A percentile compares a stretch with the other conserved stretches of the same genome.
Evolutionary conservation across 163 green algal species (phyloP).

Genomic region (Chlorella variabilis): DNA sequence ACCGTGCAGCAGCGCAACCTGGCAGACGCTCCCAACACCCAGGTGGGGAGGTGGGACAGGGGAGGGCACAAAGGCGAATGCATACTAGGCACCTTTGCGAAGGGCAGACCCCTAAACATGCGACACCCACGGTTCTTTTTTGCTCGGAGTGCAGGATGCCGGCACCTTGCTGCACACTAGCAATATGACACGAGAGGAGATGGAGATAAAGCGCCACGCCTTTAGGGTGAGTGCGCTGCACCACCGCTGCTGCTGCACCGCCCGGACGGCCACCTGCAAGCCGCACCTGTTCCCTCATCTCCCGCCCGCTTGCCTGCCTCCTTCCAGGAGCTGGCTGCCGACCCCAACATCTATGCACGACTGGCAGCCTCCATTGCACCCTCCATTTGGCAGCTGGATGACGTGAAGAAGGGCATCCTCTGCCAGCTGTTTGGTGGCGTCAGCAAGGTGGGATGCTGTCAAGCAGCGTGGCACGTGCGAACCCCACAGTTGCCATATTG

Average conservation of each 20-base stretch:
- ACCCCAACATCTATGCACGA: constrained; percentile 88
- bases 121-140: too few relatives aligned
- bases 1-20: constrained; percentile 10
- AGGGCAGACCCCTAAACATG: too few relatives aligned
- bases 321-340: constrained; percentile 51
- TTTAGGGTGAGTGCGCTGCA: constrained; percentile 23
- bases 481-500: too few relatives aligned
- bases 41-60: not conserved
- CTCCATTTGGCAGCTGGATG: constrained; percentile 97
- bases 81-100: too few relatives aligned
- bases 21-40: not conserved
- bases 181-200: constrained; percentile 58
- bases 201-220: constrained; percentile 55
- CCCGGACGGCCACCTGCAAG: too few relatives aligned
- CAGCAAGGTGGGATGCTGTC: constrained; percentile 67
- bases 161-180: constrained; percentile 41
- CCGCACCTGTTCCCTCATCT: too few relatives aligned
- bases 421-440: constrained; percentile 94
- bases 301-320: not conserved
- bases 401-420: constrained; percentile 98
- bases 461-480: too few relatives aligned
- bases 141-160: constrained; percentile 5
- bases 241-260: not conserved
- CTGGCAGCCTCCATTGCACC: constrained; percentile 88
- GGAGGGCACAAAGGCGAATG: too few relatives aligned